phyloP scores from a whole-genome alignment of 192 early-diverging fungal species.

The Dimargaris cristalligena region DNA sequence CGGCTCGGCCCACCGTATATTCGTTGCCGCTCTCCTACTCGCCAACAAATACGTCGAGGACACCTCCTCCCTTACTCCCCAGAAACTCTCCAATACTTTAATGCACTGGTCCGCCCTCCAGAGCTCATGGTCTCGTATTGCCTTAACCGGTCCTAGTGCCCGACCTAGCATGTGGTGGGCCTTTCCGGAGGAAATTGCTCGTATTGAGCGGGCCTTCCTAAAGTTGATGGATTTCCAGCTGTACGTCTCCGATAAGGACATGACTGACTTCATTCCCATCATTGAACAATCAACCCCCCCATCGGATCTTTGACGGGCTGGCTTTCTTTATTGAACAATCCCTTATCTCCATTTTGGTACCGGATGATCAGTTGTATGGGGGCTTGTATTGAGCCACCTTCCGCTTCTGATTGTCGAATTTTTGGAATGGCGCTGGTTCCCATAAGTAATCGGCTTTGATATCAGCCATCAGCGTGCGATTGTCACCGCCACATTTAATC shows the following conservation, averaged over 20 bases:
- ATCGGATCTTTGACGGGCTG: too few species aligned
- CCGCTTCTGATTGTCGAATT: too few species aligned
- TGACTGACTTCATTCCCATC: not conserved
- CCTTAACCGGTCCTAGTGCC: not conserved
- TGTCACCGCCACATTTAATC: too few species aligned
- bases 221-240: slow-evolving; percentile 24
- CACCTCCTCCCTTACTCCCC: not conserved
- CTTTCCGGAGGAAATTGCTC: slow-evolving; percentile 17
- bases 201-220: slow-evolving; percentile 25
- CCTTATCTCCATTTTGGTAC: too few species aligned
- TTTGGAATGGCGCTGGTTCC: too few species aligned
- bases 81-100: not conserved
- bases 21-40: slow-evolving; percentile 5
- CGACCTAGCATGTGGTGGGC: not conserved
- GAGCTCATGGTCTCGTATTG: not conserved
- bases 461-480: too few species aligned
- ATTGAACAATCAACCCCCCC: not conserved
- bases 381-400: too few species aligned
- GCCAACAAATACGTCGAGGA: slow-evolving; percentile 10
- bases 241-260: slow-evolving; percentile 22
- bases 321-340: too few species aligned
- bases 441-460: too few species aligned
- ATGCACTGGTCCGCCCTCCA: slow-evolving; percentile 2
- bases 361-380: too few species aligned
- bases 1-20: not conserved